Conservation (phyloP, 2,329 filamentous ascomycete species). For the Aspergillus tanneri region DNA sequence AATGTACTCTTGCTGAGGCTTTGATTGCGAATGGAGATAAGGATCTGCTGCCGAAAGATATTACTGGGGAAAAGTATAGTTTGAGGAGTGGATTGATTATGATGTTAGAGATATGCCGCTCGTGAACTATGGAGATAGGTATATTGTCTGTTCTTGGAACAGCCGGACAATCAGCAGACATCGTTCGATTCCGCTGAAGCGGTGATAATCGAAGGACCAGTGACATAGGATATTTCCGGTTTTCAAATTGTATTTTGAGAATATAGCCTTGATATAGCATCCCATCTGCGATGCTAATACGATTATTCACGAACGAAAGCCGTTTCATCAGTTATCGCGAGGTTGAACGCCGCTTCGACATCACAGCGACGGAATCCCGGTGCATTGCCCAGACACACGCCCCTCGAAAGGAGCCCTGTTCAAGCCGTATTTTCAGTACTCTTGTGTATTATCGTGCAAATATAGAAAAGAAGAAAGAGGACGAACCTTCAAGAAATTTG, state of each 20-base stretch:
- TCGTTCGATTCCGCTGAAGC: too few species aligned
- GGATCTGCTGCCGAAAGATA: constrained; percentile 29
- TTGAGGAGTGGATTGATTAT: constrained; percentile 21
- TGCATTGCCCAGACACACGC: background rate
- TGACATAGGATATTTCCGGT: too few species aligned
- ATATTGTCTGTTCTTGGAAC: too few species aligned
- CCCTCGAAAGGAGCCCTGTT: background rate
- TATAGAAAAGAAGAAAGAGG: background rate
- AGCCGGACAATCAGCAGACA: too few species aligned
- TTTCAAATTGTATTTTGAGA: too few species aligned
- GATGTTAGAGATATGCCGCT: too few species aligned
- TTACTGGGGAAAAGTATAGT: constrained; percentile 22
- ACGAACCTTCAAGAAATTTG: background rate
- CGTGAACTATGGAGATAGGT: too few species aligned
- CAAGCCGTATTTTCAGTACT: background rate
- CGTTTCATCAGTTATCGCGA: background rate
- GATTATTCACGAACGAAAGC: background rate
- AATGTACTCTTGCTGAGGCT: constrained; percentile 31
- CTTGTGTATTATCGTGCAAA: background rate
- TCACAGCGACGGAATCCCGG: background rate
- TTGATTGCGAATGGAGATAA: constrained; percentile 31
- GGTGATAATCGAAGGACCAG: too few species aligned
- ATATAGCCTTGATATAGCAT: too few species aligned
- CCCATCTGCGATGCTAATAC: too few species aligned
- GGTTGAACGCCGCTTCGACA: background rate